Base-by-base conservation (phyloP, 768 basidiomycete species). In the Zangia roseola region DNA sequence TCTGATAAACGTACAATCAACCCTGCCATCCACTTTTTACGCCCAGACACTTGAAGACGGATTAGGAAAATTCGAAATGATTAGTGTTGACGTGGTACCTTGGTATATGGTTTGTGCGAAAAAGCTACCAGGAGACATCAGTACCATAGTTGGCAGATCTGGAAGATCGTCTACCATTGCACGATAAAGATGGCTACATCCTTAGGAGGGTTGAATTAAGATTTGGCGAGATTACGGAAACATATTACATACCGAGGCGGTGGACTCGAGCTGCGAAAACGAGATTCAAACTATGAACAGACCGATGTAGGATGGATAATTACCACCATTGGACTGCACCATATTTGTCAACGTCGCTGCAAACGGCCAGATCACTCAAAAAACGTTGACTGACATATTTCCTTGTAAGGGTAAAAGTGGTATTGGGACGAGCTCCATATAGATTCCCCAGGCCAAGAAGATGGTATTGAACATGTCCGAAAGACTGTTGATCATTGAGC, bases 261-360 rank as follows among this genome's bases (percentile, higher is more conserved):
- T 57, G 17, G 55, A 57, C 28, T 57, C 46, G 33, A 57, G 30
- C 56, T 53, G 26, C 16, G 26, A 21, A 31, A 33, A 8, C 13
- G 2, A 40, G 19, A 14, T 26, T 52, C 19, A 37, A 35, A 19
- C 12, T n/a, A 10, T 14, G 28, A 4, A 40, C 6, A 1, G 8
- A 2, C n/a, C 10, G 10, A 40, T 13, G 37, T 6, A 6, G 37
- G 5, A 33, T 16, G n/a, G 2, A 38, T 36, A 45, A 12, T 39
- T 40, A 57, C 56, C 43, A 58, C 50, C 16, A 57, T 10, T 10
- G 56, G 51, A 43, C 56, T 58, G 26, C 10, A 35, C 3, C 9
- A 12, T 17, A 16, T 19, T n/a, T 0, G 13, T 28, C 41, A 25
- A 21, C 9, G 13, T 43, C 28, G 26, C 13, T 31, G 4, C 2